These are phyloP conservation scores for Arachis stenosperma DNA, from an alignment of 306 rosid species.

Conservation along the genomic window DNA sequence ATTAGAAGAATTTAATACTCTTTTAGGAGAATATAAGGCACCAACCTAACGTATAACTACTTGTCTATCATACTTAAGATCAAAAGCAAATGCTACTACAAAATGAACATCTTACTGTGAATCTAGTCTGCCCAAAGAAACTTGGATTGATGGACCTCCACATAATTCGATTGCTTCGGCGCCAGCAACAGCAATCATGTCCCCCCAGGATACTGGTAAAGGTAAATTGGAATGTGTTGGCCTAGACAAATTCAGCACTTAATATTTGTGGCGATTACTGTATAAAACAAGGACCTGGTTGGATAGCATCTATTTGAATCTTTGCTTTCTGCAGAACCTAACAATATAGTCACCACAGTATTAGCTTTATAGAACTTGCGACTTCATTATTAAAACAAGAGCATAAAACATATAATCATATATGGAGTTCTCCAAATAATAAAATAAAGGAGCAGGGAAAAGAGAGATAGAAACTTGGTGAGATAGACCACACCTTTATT, in stretches of 20 bases:
- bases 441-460: neutral
- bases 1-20: slow-evolving; percentile 18
- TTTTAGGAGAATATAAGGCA: slow-evolving; percentile 34
- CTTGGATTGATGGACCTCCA: slow-evolving; percentile 86
- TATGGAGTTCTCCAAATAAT: slow-evolving; percentile 1
- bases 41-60: slow-evolving; percentile 17
- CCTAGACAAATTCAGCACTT: slow-evolving; percentile 34
- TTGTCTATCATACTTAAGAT: neutral
- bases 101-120: slow-evolving; percentile 59
- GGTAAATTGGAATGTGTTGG: slow-evolving; percentile 44
- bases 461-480: slow-evolving; percentile 33
- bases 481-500: slow-evolving; percentile 64
- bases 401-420: neutral
- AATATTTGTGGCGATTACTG: slow-evolving; percentile 31
- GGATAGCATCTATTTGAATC: slow-evolving; percentile 69
- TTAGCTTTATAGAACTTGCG: slow-evolving; percentile 42
- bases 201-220: slow-evolving; percentile 87
- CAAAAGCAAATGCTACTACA: slow-evolving; percentile 10
- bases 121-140: slow-evolving; percentile 80
- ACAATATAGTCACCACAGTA: slow-evolving; percentile 39
- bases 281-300: slow-evolving; percentile 64
- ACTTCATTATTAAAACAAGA: slow-evolving; percentile 12
- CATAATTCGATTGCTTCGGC: slow-evolving; percentile 93
- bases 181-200: slow-evolving; percentile 91
- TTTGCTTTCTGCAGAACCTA: slow-evolving; percentile 84